Conservation (phyloP, 768 basidiomycete species). For the Ramaria sp. region DNA sequence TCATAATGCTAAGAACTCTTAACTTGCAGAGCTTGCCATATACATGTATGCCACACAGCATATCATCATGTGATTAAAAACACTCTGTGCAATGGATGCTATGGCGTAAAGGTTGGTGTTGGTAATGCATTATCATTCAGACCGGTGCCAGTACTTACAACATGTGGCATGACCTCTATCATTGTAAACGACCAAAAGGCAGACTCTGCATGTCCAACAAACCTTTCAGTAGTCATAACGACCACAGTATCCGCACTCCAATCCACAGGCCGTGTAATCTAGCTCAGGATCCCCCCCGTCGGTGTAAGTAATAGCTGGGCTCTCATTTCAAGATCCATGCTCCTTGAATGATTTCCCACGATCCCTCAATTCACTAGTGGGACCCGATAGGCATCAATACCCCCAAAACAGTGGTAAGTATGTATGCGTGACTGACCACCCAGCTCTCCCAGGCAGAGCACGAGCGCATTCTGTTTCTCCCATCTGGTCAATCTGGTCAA, state of each 20-base stretch:
- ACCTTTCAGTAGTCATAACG: background rate
- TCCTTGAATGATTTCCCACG: background rate
- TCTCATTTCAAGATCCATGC: background rate
- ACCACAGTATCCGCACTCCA: background rate
- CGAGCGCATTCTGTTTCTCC: background rate
- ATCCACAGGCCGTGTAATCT: background rate
- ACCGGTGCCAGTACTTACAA: too few relatives aligned
- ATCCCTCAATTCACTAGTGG: background rate
- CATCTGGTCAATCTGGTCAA: background rate
- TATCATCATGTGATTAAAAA: too few relatives aligned
- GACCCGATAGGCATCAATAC: background rate
- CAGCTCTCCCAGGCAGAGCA: background rate
- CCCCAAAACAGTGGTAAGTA: background rate
- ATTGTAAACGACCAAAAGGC: too few relatives aligned
- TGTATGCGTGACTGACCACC: background rate
- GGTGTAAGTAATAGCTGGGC: background rate
- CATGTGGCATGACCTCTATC: too few relatives aligned
- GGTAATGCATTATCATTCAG: too few relatives aligned
- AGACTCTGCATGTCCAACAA: too few relatives aligned
- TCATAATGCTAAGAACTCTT: too few relatives aligned
- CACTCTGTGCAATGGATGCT: too few relatives aligned
- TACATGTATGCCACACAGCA: too few relatives aligned
- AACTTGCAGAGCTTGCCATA: too few relatives aligned
- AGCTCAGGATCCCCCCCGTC: background rate
- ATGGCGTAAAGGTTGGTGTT: too few relatives aligned